Evolutionary conservation across 768 basidiomycete genomes (phyloP).

Genomic region (Zangia roseola): DNA sequence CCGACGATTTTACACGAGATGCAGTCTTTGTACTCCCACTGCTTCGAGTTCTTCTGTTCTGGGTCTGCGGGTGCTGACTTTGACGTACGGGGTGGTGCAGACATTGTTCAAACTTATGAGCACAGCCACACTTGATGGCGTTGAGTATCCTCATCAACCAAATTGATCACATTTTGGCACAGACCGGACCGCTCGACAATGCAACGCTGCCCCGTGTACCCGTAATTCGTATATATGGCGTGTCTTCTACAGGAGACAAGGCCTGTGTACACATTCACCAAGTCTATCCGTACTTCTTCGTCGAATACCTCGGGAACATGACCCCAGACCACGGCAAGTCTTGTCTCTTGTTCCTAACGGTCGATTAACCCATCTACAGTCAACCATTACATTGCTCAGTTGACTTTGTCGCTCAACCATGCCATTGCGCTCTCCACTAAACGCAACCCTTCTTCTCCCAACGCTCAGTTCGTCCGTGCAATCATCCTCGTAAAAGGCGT

Average conservation of each 20-base stretch:
- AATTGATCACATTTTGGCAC: constrained; percentile 63
- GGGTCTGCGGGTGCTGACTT: constrained; percentile 1
- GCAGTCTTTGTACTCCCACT: constrained; percentile 47
- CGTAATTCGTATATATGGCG: constrained; percentile 82
- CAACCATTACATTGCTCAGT: constrained; percentile 62
- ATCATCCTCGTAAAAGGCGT: constrained; percentile 90
- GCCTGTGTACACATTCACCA: constrained; percentile 91
- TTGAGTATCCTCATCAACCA: constrained; percentile 48
- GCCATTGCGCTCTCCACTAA: constrained; percentile 82
- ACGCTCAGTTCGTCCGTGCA: constrained; percentile 65
- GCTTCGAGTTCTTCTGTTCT: constrained; percentile 10
- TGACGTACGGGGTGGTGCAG: constrained; percentile 16
- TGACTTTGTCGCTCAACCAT: constrained; percentile 78
- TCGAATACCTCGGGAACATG: constrained; percentile 75
- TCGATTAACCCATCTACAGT: constrained; percentile 47
- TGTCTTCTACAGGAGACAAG: constrained; percentile 71
- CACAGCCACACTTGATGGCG: constrained; percentile 13
- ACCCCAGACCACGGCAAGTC: constrained; percentile 60
- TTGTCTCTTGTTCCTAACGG: background rate
- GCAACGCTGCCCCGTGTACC: constrained; percentile 64
- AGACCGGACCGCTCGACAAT: constrained; percentile 65
- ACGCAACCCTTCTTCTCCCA: constrained; percentile 59
- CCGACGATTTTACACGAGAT: constrained; percentile 71
- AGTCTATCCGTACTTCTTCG: constrained; percentile 90
- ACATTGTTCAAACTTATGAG: constrained; percentile 17